Conservation (phyloP, 306 rosid species). For the Lathyrus aphaca region DNA sequence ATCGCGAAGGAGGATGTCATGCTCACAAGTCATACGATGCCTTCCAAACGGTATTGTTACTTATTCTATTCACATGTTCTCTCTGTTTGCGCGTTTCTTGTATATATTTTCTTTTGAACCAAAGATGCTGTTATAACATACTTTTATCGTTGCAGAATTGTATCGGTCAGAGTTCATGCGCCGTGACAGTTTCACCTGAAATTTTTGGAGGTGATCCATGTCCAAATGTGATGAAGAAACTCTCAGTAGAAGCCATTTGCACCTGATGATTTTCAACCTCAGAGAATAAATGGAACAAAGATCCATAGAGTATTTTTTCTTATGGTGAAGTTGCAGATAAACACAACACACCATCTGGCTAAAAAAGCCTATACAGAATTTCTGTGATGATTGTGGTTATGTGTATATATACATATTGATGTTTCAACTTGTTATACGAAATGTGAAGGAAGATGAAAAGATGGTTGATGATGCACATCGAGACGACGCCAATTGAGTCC, state of each 20-base stretch:
- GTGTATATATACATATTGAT: constrained; percentile 49
- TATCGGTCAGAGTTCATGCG: constrained; percentile 78
- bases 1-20: constrained; percentile 83
- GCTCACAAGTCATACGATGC: constrained; percentile 90
- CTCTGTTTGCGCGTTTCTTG: not conserved
- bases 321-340: constrained; percentile 81
- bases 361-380: constrained; percentile 58
- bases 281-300: constrained; percentile 40
- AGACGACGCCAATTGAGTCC: constrained; percentile 65
- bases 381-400: constrained; percentile 52
- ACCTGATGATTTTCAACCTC: constrained; percentile 57
- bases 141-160: constrained; percentile 67
- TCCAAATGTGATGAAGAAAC: constrained; percentile 90
- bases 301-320: constrained; percentile 29
- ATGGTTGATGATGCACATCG: constrained; percentile 55
- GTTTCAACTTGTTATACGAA: constrained; percentile 41
- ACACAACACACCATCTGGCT: constrained; percentile 78
- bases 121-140: not conserved
- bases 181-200: constrained; percentile 77
- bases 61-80: not conserved
- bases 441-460: constrained; percentile 37
- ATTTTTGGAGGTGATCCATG: constrained; percentile 98
- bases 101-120: not conserved
- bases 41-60: constrained; percentile 69
- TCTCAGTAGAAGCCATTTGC: constrained; percentile 89